Evolutionary conservation across 2,329 filamentous ascomycete species (phyloP).

Genomic region (Talaromyces marneffei): DNA sequence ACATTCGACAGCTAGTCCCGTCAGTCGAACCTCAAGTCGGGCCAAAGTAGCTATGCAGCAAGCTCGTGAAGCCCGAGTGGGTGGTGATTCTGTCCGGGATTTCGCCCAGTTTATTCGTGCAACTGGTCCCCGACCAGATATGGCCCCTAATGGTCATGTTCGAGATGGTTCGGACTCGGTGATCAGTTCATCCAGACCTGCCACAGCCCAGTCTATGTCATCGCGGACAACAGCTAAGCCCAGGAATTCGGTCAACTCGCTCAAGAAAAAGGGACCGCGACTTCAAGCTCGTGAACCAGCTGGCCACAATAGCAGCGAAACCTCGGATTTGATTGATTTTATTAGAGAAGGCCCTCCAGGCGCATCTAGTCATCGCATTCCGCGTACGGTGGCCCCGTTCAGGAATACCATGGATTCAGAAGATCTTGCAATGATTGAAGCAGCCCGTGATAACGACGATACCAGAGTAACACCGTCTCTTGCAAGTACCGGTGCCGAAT

Average conservation of each 20-base stretch:
- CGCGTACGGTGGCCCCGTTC: slow-evolving; percentile 78
- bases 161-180: slow-evolving; percentile 11
- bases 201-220: slow-evolving; percentile 15
- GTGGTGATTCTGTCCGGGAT: slow-evolving; percentile 67
- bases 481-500: slow-evolving; percentile 47
- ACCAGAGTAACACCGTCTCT: slow-evolving; percentile 34
- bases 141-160: background rate
- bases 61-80: slow-evolving; percentile 68
- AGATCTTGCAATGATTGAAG: slow-evolving; percentile 47
- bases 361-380: slow-evolving; percentile 63
- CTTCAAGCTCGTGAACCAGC: slow-evolving; percentile 68
- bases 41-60: slow-evolving; percentile 26
- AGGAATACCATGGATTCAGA: slow-evolving; percentile 81
- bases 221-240: slow-evolving; percentile 8
- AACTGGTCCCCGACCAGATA: slow-evolving; percentile 50
- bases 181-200: slow-evolving; percentile 1
- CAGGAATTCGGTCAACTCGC: background rate
- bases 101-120: slow-evolving; percentile 87
- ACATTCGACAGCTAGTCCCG: slow-evolving; percentile 12
- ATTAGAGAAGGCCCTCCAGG: slow-evolving; percentile 78
- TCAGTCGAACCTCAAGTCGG: slow-evolving; percentile 6
- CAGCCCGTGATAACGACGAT: slow-evolving; percentile 24
- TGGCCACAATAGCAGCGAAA: slow-evolving; percentile 54
- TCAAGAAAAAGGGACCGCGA: slow-evolving; percentile 36
- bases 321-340: slow-evolving; percentile 88